phyloP scores from a whole-genome alignment of 208 protist genomes.

The Acanthamoeba lenticulata region DNA sequence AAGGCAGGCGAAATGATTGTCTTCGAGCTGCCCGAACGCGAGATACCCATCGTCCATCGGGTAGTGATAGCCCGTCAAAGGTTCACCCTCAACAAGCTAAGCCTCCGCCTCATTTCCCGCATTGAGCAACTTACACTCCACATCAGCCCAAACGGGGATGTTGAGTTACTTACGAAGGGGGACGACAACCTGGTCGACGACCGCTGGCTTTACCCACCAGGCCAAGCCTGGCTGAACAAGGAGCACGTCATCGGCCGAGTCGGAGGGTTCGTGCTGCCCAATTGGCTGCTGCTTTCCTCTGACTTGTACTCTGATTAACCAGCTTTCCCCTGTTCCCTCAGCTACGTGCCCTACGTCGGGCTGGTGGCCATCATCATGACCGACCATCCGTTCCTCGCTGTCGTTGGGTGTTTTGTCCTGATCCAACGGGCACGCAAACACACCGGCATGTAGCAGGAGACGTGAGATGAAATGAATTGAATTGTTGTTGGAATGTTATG shows the following conservation, averaged over 20 bases:
- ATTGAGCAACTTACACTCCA: not conserved
- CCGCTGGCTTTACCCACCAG: slow-evolving; percentile 85
- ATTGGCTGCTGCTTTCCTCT: not conserved
- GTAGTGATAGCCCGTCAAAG: slow-evolving; percentile 92
- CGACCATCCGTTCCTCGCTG: slow-evolving; percentile 85
- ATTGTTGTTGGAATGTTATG: too few relatives aligned
- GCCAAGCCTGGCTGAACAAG: slow-evolving; percentile 90
- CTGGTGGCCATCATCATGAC: slow-evolving; percentile 93
- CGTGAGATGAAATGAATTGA: too few relatives aligned
- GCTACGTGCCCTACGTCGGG: slow-evolving; percentile 89
- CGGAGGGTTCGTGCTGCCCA: slow-evolving; percentile 82
- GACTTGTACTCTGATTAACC: not conserved
- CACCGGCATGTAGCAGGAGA: too few relatives aligned
- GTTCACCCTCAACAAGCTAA: not conserved
- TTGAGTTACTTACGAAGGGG: slow-evolving; percentile 96
- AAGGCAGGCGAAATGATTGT: slow-evolving; percentile 96
- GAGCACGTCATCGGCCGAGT: slow-evolving; percentile 92
- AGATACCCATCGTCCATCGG: slow-evolving; percentile 98
- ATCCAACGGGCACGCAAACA: too few relatives aligned
- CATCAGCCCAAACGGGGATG: slow-evolving; percentile 68
- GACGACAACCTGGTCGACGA: slow-evolving; percentile 97
- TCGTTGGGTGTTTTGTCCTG: slow-evolving; percentile 83
- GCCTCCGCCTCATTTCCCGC: not conserved
- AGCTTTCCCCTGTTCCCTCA: too few relatives aligned
- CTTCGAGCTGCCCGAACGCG: slow-evolving; percentile 90